Evolutionary conservation across 352 stramenopile genomes (phyloP).

Genomic region (Pythium oligandrum): DNA sequence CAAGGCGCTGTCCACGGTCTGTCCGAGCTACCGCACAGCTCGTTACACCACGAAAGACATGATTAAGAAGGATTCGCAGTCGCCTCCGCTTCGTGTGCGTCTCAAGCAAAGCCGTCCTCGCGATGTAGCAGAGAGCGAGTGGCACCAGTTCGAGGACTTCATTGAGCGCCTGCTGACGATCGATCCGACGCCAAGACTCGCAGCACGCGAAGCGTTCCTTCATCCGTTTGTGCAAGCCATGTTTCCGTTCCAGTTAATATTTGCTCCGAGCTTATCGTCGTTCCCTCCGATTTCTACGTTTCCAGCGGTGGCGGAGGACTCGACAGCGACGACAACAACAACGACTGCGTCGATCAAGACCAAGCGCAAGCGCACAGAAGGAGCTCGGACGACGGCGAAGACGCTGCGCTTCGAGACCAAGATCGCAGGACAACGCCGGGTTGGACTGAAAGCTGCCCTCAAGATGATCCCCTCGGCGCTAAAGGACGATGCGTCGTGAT

Average conservation of each 20-base stretch:
- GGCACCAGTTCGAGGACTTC: conserved; percentile 44
- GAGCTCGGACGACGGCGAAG: too few relatives aligned
- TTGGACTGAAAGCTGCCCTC: too few relatives aligned
- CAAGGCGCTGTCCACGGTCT: conserved; percentile 6
- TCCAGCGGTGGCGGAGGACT: not conserved
- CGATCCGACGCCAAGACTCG: conserved; percentile 36
- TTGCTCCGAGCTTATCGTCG: conserved; percentile 15
- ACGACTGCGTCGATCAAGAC: not conserved
- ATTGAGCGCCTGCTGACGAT: conserved; percentile 45
- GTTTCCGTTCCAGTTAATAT: conserved; percentile 63
- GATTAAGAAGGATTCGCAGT: not conserved
- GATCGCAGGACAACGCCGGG: too few relatives aligned
- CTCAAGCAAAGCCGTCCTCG: not conserved
- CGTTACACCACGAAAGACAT: conserved; percentile 9
- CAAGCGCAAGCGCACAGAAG: too few relatives aligned
- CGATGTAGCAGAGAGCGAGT: conserved; percentile 3
- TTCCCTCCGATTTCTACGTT: not conserved
- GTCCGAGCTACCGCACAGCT: conserved; percentile 5
- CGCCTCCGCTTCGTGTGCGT: not conserved
- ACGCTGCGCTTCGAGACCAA: too few relatives aligned
- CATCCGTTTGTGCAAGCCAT: conserved; percentile 68
- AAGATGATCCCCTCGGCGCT: not conserved
- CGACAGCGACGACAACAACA: not conserved
- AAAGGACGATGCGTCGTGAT: conserved; percentile 9
- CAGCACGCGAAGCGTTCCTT: conserved; percentile 45